A percentile compares a stretch with the other conserved stretches of the same genome.
These are phyloP conservation scores for Xylaria sp. DNA, from an alignment of 495 filamentous ascomycete species.

Conservation along the genomic window DNA sequence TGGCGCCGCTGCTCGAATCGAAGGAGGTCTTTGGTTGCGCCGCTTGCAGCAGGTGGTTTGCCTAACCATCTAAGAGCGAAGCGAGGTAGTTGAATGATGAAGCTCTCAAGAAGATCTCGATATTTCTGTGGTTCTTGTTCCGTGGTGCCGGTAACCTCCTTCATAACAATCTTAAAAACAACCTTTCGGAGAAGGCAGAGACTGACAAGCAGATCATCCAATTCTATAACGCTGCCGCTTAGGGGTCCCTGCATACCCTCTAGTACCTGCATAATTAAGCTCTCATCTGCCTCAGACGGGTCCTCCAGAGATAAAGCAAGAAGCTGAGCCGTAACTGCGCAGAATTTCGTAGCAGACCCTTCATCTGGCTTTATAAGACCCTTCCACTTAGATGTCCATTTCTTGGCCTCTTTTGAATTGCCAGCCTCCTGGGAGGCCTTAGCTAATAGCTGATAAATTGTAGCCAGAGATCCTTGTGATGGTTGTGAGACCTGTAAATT, in stretches of 20 bases:
- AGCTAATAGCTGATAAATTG: conserved; percentile 50
- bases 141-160: background rate
- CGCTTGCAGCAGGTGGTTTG: conserved; percentile 50
- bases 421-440: conserved; percentile 53
- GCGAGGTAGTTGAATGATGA: conserved; percentile 59
- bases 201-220: conserved; percentile 74
- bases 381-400: conserved; percentile 54
- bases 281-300: conserved; percentile 42
- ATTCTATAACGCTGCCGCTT: conserved; percentile 65
- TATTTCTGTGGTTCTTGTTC: conserved; percentile 12
- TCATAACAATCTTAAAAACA: conserved; percentile 59
- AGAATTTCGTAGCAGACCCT: conserved; percentile 54
- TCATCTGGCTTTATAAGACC: conserved; percentile 39
- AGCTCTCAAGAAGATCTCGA: conserved; percentile 50
- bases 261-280: conserved; percentile 54
- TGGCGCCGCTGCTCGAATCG: conserved; percentile 64
- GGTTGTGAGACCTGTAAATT: conserved; percentile 32
- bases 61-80: conserved; percentile 64
- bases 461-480: conserved; percentile 43
- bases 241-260: conserved; percentile 63
- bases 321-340: conserved; percentile 52
- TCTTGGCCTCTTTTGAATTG: conserved; percentile 52
- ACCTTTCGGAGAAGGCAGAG: conserved; percentile 69
- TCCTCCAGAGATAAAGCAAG: conserved; percentile 52
- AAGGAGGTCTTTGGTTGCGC: conserved; percentile 55